Evolutionary conservation across 2,329 filamentous ascomycete genomes (phyloP).

Genomic region (Stachybotrys elegans): DNA sequence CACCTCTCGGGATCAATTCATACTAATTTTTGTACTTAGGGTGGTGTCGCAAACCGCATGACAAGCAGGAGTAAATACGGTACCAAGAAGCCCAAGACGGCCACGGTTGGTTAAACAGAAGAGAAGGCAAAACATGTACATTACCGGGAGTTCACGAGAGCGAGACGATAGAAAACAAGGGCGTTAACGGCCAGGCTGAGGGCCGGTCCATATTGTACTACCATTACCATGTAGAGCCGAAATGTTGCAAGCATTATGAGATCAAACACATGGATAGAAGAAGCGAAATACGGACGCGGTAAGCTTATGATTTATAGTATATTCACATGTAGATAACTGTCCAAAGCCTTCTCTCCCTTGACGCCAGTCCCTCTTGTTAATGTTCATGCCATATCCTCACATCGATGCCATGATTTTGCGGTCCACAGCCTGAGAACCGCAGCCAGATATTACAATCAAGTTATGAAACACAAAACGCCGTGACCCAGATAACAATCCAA

Average conservation of each 20-base stretch:
- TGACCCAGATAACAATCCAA: too few relatives aligned
- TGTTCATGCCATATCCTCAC: not conserved
- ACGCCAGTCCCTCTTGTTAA: constrained; percentile 17
- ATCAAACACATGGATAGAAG: not conserved
- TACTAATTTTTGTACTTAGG: constrained; percentile 44
- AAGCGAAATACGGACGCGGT: not conserved
- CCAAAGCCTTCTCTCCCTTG: constrained; percentile 19
- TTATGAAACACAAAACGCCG: not conserved
- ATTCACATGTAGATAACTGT: constrained; percentile 10
- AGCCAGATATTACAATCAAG: constrained; percentile 1
- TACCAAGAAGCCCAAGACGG: constrained; percentile 96
- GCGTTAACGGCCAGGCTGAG: not conserved
- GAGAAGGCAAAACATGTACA: not conserved
- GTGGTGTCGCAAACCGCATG: constrained; percentile 80
- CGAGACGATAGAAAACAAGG: not conserved
- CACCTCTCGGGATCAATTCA: not conserved
- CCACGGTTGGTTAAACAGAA: constrained; percentile 44
- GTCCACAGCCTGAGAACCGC: too few relatives aligned
- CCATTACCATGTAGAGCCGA: not conserved
- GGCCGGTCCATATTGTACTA: not conserved
- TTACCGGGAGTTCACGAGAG: not conserved
- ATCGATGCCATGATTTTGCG: too few relatives aligned
- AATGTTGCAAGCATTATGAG: not conserved
- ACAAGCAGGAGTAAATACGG: constrained; percentile 90
- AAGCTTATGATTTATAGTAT: not conserved